Evolutionary conservation across 2,329 filamentous ascomycete genomes (phyloP).

Genomic region (Biscogniauxia marginata): DNA sequence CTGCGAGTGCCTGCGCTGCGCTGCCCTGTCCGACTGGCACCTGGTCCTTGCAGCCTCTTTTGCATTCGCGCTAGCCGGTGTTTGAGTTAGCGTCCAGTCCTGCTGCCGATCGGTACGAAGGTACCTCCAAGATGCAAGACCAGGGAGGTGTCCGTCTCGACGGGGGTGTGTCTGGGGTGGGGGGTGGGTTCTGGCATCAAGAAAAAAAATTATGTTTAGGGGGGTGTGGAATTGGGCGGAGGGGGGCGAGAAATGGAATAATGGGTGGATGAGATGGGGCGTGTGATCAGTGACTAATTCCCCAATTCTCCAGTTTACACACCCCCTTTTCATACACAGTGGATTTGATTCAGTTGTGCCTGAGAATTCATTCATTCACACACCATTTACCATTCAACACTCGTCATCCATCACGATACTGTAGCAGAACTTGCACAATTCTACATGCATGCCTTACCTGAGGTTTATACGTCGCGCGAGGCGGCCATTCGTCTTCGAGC

Average conservation of each 20-base stretch:
- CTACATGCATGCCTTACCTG: too few relatives aligned
- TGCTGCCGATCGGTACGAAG: conserved; percentile 27
- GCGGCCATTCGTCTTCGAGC: neutral
- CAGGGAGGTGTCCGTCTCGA: conserved; percentile 9
- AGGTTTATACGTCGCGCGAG: too few relatives aligned
- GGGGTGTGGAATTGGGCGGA: neutral
- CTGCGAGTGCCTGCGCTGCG: neutral
- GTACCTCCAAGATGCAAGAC: conserved; percentile 8
- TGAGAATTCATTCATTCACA: neutral
- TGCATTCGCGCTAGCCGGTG: conserved; percentile 27
- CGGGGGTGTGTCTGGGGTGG: neutral
- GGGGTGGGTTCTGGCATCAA: neutral
- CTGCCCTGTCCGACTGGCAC: conserved; percentile 3
- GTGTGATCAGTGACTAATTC: conserved; percentile 2
- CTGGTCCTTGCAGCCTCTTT: conserved; percentile 25
- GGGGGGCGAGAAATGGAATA: neutral
- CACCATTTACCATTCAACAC: neutral
- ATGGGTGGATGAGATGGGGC: neutral
- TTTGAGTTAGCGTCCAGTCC: conserved; percentile 26
- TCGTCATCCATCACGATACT: neutral
- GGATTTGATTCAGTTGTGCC: neutral
- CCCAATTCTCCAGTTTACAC: neutral
- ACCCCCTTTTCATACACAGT: neutral
- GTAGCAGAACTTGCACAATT: neutral
- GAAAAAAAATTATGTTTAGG: neutral